Evolutionary conservation across 2,329 filamentous ascomycete genomes (phyloP).

Genomic region (Aspergillus awamori): DNA sequence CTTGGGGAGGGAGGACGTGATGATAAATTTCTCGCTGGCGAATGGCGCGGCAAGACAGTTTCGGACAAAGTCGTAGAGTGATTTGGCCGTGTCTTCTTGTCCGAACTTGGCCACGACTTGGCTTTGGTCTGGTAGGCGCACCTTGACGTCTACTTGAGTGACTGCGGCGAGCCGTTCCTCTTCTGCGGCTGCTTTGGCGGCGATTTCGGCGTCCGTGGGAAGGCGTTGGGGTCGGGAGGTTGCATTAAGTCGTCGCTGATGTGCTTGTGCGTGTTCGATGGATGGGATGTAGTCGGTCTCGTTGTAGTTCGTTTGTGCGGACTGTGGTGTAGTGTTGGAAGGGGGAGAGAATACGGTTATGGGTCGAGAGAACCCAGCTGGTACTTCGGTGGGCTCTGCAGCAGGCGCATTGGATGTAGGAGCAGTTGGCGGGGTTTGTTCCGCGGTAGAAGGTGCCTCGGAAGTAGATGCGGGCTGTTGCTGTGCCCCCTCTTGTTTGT

Average conservation of each 20-base stretch:
- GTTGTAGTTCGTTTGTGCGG: slow-evolving; percentile 67
- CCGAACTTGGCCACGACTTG: slow-evolving; percentile 73
- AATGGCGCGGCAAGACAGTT: slow-evolving; percentile 65
- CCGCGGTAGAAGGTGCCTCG: slow-evolving; percentile 14
- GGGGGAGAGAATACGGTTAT: slow-evolving; percentile 80
- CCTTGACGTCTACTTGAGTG: slow-evolving; percentile 71
- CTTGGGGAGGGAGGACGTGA: slow-evolving; percentile 60
- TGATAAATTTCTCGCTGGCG: slow-evolving; percentile 67
- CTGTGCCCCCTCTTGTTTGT: slow-evolving; percentile 14
- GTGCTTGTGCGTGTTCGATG: slow-evolving; percentile 79
- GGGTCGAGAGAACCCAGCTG: slow-evolving; percentile 47
- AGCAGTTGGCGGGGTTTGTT: slow-evolving; percentile 19
- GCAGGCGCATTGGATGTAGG: slow-evolving; percentile 17
- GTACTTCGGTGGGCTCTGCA: slow-evolving; percentile 26
- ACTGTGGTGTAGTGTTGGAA: slow-evolving; percentile 70
- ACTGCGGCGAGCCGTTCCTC: slow-evolving; percentile 67
- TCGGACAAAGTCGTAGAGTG: slow-evolving; percentile 74
- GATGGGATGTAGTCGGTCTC: slow-evolving; percentile 80
- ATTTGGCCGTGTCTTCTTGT: slow-evolving; percentile 67
- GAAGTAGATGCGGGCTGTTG: slow-evolving; percentile 17
- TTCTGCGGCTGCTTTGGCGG: slow-evolving; percentile 67
- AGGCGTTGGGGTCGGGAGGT: slow-evolving; percentile 77
- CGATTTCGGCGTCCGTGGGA: slow-evolving; percentile 79
- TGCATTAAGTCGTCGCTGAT: slow-evolving; percentile 75
- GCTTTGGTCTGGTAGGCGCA: slow-evolving; percentile 86